These are phyloP conservation scores for Chlamydomonas reinhardtii DNA, from an alignment of 163 green algal species.

Conservation along the genomic window DNA sequence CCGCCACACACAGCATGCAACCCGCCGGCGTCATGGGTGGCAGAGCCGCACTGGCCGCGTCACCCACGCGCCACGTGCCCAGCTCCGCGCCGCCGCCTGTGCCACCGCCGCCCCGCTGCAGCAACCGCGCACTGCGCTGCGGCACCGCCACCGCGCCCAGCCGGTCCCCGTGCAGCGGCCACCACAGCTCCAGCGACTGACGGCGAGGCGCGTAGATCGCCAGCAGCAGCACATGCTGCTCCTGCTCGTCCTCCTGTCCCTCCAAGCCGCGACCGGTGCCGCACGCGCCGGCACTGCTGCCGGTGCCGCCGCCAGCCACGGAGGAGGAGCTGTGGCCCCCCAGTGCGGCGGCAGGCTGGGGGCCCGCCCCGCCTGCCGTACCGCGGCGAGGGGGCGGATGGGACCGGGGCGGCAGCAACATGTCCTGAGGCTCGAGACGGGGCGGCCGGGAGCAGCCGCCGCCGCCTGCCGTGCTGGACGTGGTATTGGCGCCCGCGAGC, in stretches of 20 bases:
- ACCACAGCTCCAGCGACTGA: slow-evolving; percentile 49
- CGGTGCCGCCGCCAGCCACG: too few species aligned
- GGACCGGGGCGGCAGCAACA: too few species aligned
- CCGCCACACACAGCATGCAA: slow-evolving; percentile 27
- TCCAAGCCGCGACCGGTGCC: too few species aligned
- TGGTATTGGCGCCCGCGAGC: too few species aligned
- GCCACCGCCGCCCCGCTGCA: slow-evolving; percentile 36
- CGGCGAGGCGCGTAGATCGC: slow-evolving; percentile 38
- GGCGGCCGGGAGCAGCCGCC: too few species aligned
- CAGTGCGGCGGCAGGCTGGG: too few species aligned
- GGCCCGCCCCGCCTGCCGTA: too few species aligned
- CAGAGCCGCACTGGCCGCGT: slow-evolving; percentile 13
- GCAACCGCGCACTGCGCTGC: slow-evolving; percentile 4
- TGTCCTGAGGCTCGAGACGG: too few species aligned
- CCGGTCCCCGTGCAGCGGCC: slow-evolving; percentile 26
- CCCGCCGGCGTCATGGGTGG: slow-evolving; percentile 18
- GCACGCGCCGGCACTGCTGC: too few species aligned
- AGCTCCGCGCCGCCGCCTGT: neutral
- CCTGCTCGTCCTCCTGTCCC: neutral
- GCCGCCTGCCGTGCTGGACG: too few species aligned
- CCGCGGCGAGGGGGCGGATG: too few species aligned
- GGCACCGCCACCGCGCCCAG: slow-evolving; percentile 14
- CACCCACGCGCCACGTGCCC: slow-evolving; percentile 35
- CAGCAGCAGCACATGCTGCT: slow-evolving; percentile 29
- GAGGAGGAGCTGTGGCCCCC: too few species aligned